phyloP scores from a whole-genome alignment of 2,329 filamentous ascomycete genomes.

The Exutisphaerella laricina region DNA sequence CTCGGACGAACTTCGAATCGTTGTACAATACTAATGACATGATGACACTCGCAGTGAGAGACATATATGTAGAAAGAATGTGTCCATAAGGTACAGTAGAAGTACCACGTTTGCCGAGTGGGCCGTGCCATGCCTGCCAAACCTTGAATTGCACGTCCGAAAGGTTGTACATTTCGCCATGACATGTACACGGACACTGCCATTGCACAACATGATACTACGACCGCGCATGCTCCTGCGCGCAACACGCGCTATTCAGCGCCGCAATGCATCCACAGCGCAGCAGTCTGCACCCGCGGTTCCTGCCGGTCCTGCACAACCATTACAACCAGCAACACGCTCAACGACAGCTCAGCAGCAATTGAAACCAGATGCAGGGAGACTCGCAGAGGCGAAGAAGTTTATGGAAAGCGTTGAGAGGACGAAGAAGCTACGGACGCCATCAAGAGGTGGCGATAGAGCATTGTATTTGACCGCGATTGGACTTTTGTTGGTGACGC shows the following conservation, averaged over 20 bases:
- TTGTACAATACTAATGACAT: too few relatives aligned
- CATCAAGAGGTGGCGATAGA: conserved; percentile 11
- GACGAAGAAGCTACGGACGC: conserved; percentile 5
- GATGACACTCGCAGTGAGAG: too few relatives aligned
- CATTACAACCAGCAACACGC: neutral
- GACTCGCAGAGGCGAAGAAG: neutral
- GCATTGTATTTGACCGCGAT: conserved; percentile 19
- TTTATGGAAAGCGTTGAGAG: neutral
- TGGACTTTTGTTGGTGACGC: conserved; percentile 22
- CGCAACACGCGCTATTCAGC: neutral
- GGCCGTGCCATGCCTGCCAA: too few relatives aligned
- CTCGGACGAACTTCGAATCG: too few relatives aligned
- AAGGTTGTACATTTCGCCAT: too few relatives aligned
- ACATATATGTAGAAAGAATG: too few relatives aligned
- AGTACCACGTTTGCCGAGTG: too few relatives aligned
- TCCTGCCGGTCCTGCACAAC: conserved; percentile 1
- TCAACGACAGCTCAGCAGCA: neutral
- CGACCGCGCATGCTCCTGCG: neutral
- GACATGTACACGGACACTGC: too few relatives aligned
- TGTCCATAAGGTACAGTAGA: too few relatives aligned
- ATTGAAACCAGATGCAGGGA: neutral
- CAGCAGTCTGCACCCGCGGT: neutral
- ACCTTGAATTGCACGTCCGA: too few relatives aligned
- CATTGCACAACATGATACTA: conserved; percentile 1
- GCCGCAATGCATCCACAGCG: conserved; percentile 5